phyloP scores from a whole-genome alignment of 257 asterid species.

The Marsdenia floribunda region DNA sequence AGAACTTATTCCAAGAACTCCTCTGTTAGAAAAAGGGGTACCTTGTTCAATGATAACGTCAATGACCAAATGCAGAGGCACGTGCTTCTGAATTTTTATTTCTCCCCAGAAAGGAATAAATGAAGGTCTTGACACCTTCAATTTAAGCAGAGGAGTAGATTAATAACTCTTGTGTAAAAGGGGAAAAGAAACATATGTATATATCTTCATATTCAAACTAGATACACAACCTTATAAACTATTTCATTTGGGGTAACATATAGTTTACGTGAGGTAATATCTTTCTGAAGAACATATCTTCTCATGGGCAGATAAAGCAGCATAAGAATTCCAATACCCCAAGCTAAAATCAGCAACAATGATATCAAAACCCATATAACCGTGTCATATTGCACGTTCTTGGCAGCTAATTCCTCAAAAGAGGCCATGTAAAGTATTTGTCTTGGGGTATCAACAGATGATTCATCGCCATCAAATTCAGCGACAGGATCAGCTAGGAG shows the following conservation, averaged over 20 bases:
- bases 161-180: slow-evolving; percentile 8
- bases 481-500: slow-evolving; percentile 49
- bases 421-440: slow-evolving; percentile 49
- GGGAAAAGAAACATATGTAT: background rate
- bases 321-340: slow-evolving; percentile 72
- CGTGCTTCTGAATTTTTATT: slow-evolving; percentile 47
- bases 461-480: slow-evolving; percentile 46
- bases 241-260: slow-evolving; percentile 49
- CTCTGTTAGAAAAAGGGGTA: slow-evolving; percentile 16
- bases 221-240: slow-evolving; percentile 43
- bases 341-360: slow-evolving; percentile 58
- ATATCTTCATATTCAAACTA: slow-evolving; percentile 1
- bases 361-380: slow-evolving; percentile 69
- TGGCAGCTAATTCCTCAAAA: slow-evolving; percentile 49
- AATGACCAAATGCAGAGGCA: slow-evolving; percentile 53
- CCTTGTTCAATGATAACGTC: slow-evolving; percentile 71
- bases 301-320: slow-evolving; percentile 56
- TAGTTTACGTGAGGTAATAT: slow-evolving; percentile 55
- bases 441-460: slow-evolving; percentile 27
- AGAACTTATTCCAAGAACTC: background rate
- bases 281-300: slow-evolving; percentile 68
- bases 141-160: slow-evolving; percentile 6
- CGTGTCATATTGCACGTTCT: slow-evolving; percentile 49
- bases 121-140: slow-evolving; percentile 68
- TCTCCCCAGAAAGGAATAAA: slow-evolving; percentile 59